Conservation (phyloP, 2,329 filamentous ascomycete species). For the Tothia fuscella region DNA sequence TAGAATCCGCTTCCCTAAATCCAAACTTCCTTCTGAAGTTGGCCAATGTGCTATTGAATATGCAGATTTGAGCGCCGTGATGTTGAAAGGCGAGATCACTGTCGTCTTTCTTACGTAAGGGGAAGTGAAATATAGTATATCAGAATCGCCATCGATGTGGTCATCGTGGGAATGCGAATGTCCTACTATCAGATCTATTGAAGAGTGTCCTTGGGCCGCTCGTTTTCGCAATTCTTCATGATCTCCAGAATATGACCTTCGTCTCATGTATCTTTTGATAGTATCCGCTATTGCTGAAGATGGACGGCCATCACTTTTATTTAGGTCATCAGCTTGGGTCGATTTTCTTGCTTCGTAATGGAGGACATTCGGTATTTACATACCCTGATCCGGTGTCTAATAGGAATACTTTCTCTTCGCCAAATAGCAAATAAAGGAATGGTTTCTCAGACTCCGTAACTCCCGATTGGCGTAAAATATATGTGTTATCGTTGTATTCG, state of each 20-base stretch:
- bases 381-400: background rate
- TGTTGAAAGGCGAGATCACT: too few relatives aligned
- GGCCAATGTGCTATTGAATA: too few relatives aligned
- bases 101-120: too few relatives aligned
- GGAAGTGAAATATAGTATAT: background rate
- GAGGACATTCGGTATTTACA: too few relatives aligned
- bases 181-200: background rate
- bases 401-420: background rate
- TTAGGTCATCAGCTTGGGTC: background rate
- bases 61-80: too few relatives aligned
- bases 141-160: conserved; percentile 1
- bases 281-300: background rate
- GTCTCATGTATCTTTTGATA: background rate
- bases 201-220: too few relatives aligned
- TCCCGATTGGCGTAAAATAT: background rate
- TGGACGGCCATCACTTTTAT: background rate
- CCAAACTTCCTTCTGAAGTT: background rate
- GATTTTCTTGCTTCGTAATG: background rate
- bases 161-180: background rate
- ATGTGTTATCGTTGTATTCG: background rate
- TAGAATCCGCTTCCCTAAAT: background rate
- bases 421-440: background rate
- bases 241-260: too few relatives aligned
- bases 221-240: too few relatives aligned
- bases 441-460: background rate